phyloP scores from a whole-genome alignment of 352 stramenopile genomes.

The Pelagophyceae sp. region DNA sequence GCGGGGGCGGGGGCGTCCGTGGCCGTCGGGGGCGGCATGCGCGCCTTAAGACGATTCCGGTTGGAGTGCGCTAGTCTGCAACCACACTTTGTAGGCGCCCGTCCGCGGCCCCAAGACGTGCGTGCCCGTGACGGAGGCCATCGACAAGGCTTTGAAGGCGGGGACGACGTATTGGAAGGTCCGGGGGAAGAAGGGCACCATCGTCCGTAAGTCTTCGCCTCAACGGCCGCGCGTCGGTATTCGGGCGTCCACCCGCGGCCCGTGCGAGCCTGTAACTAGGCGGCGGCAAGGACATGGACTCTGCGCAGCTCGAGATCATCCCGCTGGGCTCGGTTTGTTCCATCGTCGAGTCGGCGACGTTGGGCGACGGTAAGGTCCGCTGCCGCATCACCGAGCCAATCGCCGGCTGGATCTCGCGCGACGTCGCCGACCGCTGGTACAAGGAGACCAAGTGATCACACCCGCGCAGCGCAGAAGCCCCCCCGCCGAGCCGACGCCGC shows the following conservation, averaged over 20 bases:
- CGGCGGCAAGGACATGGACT: neutral
- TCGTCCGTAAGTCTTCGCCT: conserved; percentile 8
- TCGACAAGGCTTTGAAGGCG: neutral
- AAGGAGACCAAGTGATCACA: conserved; percentile 7
- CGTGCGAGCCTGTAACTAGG: too few relatives aligned
- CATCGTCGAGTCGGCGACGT: neutral
- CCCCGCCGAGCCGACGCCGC: too few relatives aligned
- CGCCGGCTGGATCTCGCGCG: conserved; percentile 1
- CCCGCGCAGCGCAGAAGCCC: too few relatives aligned
- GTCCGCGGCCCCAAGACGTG: conserved; percentile 13
- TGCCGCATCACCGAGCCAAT: neutral
- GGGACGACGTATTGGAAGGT: neutral
- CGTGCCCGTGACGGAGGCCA: neutral
- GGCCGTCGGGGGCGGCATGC: too few relatives aligned
- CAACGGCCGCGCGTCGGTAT: too few relatives aligned
- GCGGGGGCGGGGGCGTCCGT: too few relatives aligned
- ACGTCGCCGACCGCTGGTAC: neutral
- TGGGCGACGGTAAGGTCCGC: conserved; percentile 2
- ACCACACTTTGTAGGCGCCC: too few relatives aligned
- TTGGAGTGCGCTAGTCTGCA: too few relatives aligned
- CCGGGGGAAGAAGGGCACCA: conserved; percentile 12
- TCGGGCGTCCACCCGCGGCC: too few relatives aligned
- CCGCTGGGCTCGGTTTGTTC: neutral
- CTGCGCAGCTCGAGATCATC: conserved; percentile 5
- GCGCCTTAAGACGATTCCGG: too few relatives aligned